These are phyloP conservation scores for Reutealis trisperma DNA, from an alignment of 345 rosid genomes.

Conservation along the genomic window DNA sequence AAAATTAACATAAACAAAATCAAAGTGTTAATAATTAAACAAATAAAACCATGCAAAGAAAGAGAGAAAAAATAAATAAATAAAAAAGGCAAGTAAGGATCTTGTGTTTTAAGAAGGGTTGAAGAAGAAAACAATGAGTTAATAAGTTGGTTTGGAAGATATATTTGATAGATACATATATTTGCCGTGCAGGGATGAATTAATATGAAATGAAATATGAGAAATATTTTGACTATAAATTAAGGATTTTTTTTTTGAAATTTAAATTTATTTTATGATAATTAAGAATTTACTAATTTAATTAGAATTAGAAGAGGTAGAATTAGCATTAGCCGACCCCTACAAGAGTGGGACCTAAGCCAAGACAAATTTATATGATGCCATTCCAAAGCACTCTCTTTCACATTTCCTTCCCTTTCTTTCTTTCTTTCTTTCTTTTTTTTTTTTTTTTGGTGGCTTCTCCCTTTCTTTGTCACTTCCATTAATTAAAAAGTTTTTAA, in stretches of 20 bases:
- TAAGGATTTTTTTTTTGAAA: too few relatives aligned
- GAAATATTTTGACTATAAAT: background rate
- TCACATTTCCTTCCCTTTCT: conserved; percentile 21
- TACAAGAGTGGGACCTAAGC: conserved; percentile 30
- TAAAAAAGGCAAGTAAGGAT: too few relatives aligned
- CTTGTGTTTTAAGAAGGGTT: too few relatives aligned
- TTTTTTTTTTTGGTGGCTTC: conserved; percentile 21
- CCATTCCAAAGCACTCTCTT: conserved; percentile 41
- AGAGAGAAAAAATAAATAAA: conserved; percentile 7
- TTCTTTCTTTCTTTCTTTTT: background rate
- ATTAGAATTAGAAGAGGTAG: background rate
- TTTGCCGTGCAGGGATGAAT: conserved; percentile 30
- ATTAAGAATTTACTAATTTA: too few relatives aligned
- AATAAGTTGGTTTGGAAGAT: background rate
- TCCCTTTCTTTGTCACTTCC: conserved; percentile 34
- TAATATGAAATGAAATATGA: background rate
- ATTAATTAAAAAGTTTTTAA: conserved; percentile 15
- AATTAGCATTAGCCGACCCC: conserved; percentile 2
- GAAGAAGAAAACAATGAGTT: conserved; percentile 32
- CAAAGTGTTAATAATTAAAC: background rate
- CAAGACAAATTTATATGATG: conserved; percentile 41
- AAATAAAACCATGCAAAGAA: background rate
- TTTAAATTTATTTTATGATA: too few relatives aligned
- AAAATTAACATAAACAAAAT: background rate
- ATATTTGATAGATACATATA: background rate